Percentiles rank a stretch among this genome's conserved stretches.
phyloP scores from a whole-genome alignment of 371 early-diverging fungal species.

The Mortierella sp. region DNA sequence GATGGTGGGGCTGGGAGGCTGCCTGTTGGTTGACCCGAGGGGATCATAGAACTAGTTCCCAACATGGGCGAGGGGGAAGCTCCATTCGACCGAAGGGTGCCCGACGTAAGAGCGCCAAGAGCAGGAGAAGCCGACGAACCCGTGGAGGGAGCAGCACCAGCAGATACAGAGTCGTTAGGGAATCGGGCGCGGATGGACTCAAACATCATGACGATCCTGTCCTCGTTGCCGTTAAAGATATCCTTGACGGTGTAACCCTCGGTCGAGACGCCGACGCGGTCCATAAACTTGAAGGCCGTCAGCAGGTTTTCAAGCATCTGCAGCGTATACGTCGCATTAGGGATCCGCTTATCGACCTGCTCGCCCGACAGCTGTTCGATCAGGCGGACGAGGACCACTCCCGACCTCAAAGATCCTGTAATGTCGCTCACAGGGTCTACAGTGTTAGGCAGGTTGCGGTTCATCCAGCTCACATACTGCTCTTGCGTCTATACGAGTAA shows the following conservation, averaged over 20 bases:
- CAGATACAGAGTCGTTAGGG: constrained; percentile 27
- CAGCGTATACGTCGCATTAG: constrained; percentile 53
- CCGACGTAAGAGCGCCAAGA: background rate
- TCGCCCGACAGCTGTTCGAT: constrained; percentile 68
- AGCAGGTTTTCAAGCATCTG: constrained; percentile 68
- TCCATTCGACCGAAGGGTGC: background rate
- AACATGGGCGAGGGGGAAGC: background rate
- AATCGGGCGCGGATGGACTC: constrained; percentile 60
- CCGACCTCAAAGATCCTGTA: constrained; percentile 63
- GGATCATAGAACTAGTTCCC: background rate
- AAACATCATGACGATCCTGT: constrained; percentile 68
- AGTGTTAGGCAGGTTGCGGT: constrained; percentile 58
- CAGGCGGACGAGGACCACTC: constrained; percentile 66
- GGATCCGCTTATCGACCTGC: constrained; percentile 56
- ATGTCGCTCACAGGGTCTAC: constrained; percentile 61
- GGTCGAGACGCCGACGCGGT: constrained; percentile 64
- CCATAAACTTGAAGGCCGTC: constrained; percentile 73
- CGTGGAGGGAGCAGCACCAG: background rate
- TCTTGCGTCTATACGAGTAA: constrained; percentile 51
- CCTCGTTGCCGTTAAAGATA: constrained; percentile 70
- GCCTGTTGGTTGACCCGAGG: background rate
- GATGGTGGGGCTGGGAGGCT: constrained; percentile 2
- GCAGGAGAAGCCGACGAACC: background rate
- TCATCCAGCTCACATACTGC: constrained; percentile 72
- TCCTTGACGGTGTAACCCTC: constrained; percentile 71